Base-by-base conservation (phyloP, 371 early-diverging fungal species). In the Syncephalastrum racemosum region DNA sequence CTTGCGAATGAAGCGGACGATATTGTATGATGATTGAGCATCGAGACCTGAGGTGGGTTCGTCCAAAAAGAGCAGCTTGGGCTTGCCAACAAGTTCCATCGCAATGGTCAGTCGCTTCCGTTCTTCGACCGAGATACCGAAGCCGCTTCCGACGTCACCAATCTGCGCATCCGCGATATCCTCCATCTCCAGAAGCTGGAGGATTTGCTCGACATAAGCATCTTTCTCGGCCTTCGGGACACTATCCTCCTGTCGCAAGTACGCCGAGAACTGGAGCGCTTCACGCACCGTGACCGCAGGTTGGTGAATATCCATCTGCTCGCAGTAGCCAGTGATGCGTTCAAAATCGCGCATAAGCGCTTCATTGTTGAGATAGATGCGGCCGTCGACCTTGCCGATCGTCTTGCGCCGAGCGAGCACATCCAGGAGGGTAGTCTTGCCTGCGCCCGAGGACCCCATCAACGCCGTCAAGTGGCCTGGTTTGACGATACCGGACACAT, bases 341-440 rank as follows among this genome's bases (percentile, higher is more conserved):
- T 83, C 79, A 72, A 86, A 89, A 50, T 81, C 82, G 15, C 48
- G 53, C 50, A 58, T 47, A 7, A 70, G 53, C 7, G 59, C 59
- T 50, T 66, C 63, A 63, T 70, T 74, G 76, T 82, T 71, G 76
- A 90, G 58, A 63, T 77, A 72, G 49, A 88, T 72, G n/a, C 73
- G 68, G 40, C 92, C 92, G 2, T 83, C 74, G n/a, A 88, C 71
- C 8, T 73, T 83, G n/a, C 90, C 90, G 45, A 81, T 78, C 24
- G 85, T 88, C 76, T 88, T 88, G 59, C 90, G 85, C 60, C 80
- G 80, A 22, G 90, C 85, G 18, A 89, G 67, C 0, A 90, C 77
- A 69, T 95, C 93, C 59, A 91, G 64, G 0, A 93, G 74, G 3
- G 93, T 89, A 0, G 92, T 88, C 71, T 94, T 94, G 47, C 95